These are phyloP conservation scores for Vitis hybrid DNA, from an alignment of 177 flowering plant genomes.

Conservation along the genomic window DNA sequence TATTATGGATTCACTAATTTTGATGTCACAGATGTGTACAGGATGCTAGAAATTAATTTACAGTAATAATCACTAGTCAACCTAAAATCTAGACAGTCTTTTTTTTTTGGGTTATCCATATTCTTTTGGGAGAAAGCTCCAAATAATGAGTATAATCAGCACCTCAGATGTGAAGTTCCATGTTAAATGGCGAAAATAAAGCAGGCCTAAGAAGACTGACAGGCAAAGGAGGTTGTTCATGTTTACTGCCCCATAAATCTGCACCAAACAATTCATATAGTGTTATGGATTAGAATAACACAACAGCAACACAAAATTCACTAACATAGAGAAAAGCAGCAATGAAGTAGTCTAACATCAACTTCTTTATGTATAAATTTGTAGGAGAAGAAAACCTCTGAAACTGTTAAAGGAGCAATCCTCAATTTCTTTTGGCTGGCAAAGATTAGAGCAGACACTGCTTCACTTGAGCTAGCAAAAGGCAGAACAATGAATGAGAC, in stretches of 20 bases:
- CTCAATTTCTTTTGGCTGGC: slow-evolving; percentile 24
- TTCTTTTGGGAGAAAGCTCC: too few relatives aligned
- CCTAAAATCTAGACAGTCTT: too few relatives aligned
- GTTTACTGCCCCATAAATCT: slow-evolving; percentile 39
- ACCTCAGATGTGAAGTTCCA: slow-evolving; percentile 43
- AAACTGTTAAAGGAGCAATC: slow-evolving; percentile 27
- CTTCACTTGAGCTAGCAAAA: slow-evolving; percentile 32
- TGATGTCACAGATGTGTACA: too few relatives aligned
- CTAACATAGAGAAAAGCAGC: background rate
- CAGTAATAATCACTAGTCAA: too few relatives aligned
- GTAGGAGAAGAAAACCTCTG: slow-evolving; percentile 25
- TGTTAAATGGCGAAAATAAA: slow-evolving; percentile 24
- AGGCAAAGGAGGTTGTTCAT: slow-evolving; percentile 36
- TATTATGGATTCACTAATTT: too few relatives aligned
- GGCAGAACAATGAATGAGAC: slow-evolving; percentile 35
- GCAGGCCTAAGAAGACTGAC: slow-evolving; percentile 32
- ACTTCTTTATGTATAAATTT: background rate
- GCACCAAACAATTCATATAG: background rate
- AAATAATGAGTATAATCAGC: slow-evolving; percentile 21
- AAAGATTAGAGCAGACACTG: slow-evolving; percentile 23
- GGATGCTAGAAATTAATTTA: too few relatives aligned
- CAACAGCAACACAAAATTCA: too few relatives aligned
- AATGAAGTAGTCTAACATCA: background rate
- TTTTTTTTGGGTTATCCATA: too few relatives aligned
- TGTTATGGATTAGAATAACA: too few relatives aligned